phyloP scores from a whole-genome alignment of 805 yeast species.

The Kodamaea leandrae region DNA sequence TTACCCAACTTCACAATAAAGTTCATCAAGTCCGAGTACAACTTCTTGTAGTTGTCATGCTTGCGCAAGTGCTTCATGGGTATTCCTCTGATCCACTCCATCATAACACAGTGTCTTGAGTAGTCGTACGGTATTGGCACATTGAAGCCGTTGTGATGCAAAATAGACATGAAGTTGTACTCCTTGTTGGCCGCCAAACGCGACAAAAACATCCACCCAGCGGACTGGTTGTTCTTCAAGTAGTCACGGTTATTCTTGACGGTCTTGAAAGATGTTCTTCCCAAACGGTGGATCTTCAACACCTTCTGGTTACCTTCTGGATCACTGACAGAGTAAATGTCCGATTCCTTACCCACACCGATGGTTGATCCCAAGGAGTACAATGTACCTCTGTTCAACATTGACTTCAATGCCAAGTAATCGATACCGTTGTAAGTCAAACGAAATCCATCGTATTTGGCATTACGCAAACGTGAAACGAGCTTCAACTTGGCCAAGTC shows the following conservation, averaged over 20 bases:
- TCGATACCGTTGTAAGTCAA: slow-evolving; percentile 89
- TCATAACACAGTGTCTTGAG: slow-evolving; percentile 87
- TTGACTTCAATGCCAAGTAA: slow-evolving; percentile 82
- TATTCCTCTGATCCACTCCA: slow-evolving; percentile 88
- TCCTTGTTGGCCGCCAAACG: slow-evolving; percentile 91
- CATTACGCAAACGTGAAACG: slow-evolving; percentile 76
- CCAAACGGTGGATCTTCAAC: slow-evolving; percentile 87
- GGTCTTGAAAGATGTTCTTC: slow-evolving; percentile 88
- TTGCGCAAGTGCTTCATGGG: slow-evolving; percentile 82
- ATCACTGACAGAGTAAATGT: slow-evolving; percentile 81
- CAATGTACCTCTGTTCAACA: slow-evolving; percentile 70
- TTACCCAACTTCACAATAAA: slow-evolving; percentile 82
- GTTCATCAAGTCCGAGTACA: slow-evolving; percentile 83
- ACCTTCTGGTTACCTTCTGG: slow-evolving; percentile 62
- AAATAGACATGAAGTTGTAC: slow-evolving; percentile 77
- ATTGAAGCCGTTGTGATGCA: slow-evolving; percentile 70
- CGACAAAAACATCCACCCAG: slow-evolving; percentile 91
- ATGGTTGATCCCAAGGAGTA: slow-evolving; percentile 81
- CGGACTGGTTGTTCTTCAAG: slow-evolving; percentile 66
- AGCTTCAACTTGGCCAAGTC: slow-evolving; percentile 85
- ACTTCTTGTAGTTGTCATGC: slow-evolving; percentile 63
- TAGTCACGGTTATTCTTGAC: slow-evolving; percentile 95
- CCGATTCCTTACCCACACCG: slow-evolving; percentile 98
- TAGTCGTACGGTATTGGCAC: slow-evolving; percentile 90
- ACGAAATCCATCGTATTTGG: slow-evolving; percentile 92